Evolutionary conservation across 257 asterid species (phyloP).

Genomic region (Jasminum sambac): DNA sequence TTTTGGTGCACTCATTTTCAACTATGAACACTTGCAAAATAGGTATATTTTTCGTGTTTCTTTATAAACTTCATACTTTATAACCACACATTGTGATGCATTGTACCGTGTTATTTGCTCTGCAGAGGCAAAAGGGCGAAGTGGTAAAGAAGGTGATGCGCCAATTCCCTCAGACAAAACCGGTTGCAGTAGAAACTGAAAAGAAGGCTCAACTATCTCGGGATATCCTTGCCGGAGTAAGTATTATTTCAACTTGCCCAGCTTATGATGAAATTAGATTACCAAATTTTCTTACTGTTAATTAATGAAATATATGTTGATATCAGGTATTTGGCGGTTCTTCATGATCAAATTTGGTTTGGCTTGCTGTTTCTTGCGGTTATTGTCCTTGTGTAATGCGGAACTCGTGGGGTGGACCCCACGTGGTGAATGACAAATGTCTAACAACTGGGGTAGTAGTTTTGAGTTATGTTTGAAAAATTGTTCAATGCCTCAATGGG

Average conservation of each 20-base stretch:
- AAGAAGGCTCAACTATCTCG: constrained; percentile 54
- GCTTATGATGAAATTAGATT: constrained; percentile 5
- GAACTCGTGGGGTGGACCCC: too few relatives aligned
- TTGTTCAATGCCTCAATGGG: too few relatives aligned
- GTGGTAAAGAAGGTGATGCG: constrained; percentile 53
- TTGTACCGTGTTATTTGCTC: constrained; percentile 2
- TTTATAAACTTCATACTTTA: too few relatives aligned
- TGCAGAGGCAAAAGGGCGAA: constrained; percentile 72
- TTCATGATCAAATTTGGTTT: constrained; percentile 22
- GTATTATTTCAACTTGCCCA: constrained; percentile 17
- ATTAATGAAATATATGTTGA: constrained; percentile 2
- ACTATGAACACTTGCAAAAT: too few relatives aligned
- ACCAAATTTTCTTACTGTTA: constrained; percentile 4
- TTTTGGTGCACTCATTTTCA: too few relatives aligned
- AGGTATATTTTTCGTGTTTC: too few relatives aligned
- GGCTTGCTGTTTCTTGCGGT: background rate
- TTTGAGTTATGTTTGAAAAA: too few relatives aligned
- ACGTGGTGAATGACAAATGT: too few relatives aligned
- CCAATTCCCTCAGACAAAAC: constrained; percentile 64
- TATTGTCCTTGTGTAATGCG: background rate
- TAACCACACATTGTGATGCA: too few relatives aligned
- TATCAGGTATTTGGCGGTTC: constrained; percentile 63
- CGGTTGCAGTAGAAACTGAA: constrained; percentile 42
- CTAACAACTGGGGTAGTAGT: too few relatives aligned
- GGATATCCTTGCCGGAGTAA: constrained; percentile 72